Evolutionary conservation across 495 filamentous ascomycete species (phyloP).

Genomic region (Neurospora cerealis): DNA sequence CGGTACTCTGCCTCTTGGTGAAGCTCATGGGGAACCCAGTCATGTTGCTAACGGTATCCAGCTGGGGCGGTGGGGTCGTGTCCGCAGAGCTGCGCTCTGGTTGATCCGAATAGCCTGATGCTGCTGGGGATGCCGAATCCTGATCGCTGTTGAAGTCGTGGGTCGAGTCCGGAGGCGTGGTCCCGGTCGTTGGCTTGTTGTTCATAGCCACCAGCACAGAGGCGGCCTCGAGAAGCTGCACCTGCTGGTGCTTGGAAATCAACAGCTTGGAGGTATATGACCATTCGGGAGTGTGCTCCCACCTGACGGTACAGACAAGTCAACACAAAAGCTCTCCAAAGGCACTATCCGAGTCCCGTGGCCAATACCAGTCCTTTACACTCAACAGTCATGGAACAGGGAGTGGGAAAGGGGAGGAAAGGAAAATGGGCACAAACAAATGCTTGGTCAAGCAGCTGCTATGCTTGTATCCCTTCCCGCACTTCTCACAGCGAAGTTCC

Average conservation of each 20-base stretch:
- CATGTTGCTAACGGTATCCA: slow-evolving; percentile 32
- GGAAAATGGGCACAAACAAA: slow-evolving; percentile 82
- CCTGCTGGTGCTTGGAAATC: slow-evolving; percentile 99
- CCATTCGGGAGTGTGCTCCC: slow-evolving; percentile 99
- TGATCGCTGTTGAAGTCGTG: slow-evolving; percentile 63
- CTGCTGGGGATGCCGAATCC: slow-evolving; percentile 71
- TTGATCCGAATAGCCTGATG: slow-evolving; percentile 66
- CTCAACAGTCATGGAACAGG: slow-evolving; percentile 21
- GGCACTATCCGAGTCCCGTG: slow-evolving; percentile 9
- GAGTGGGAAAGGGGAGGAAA: slow-evolving; percentile 33
- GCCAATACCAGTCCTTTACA: slow-evolving; percentile 7
- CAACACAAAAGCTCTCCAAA: slow-evolving; percentile 26
- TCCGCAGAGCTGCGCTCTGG: slow-evolving; percentile 61
- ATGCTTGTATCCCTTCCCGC: slow-evolving; percentile 99
- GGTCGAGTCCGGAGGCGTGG: slow-evolving; percentile 47
- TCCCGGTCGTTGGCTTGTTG: slow-evolving; percentile 39
- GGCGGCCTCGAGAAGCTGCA: slow-evolving; percentile 92
- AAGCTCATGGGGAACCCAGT: slow-evolving; percentile 35
- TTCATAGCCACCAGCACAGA: slow-evolving; percentile 94
- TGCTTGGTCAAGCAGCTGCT: slow-evolving; percentile 99
- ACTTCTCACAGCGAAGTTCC: slow-evolving; percentile 93
- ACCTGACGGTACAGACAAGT: slow-evolving; percentile 56
- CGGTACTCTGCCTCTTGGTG: slow-evolving; percentile 53
- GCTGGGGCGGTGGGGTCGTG: slow-evolving; percentile 59
- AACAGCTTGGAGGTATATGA: slow-evolving; percentile 92